Evolutionary conservation across 257 asterid species (phyloP).

Genomic region (Nicotiana paniculata): DNA sequence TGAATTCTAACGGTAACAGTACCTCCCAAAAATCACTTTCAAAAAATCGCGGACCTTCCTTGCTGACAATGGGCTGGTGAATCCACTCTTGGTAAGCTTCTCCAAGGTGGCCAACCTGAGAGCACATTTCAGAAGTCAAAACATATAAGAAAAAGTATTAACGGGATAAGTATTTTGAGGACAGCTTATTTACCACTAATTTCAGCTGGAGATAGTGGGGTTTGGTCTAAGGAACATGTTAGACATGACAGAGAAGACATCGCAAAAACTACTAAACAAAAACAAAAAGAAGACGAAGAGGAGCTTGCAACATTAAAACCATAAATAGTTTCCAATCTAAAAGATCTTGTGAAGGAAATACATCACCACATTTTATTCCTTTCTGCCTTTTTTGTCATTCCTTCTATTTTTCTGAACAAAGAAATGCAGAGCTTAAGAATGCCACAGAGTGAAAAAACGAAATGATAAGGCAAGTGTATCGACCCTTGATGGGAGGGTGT

Average conservation of each 20-base stretch:
- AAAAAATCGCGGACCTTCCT: conserved; percentile 59
- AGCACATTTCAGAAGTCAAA: conserved; percentile 2
- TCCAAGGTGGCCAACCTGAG: conserved; percentile 84
- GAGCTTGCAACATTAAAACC: not conserved
- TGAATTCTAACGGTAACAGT: not conserved
- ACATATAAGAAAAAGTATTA: not conserved
- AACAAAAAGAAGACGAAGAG: not conserved
- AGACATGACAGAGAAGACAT: not conserved
- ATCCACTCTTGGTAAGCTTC: conserved; percentile 72
- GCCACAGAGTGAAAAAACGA: not conserved
- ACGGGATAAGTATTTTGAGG: not conserved
- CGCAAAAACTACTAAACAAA: not conserved
- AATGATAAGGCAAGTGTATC: not conserved
- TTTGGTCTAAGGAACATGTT: not conserved
- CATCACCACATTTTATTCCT: not conserved
- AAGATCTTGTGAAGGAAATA: not conserved
- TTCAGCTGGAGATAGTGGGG: not conserved
- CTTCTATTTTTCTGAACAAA: not conserved
- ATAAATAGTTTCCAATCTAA: not conserved
- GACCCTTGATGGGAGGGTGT: no score
- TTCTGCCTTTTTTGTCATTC: not conserved
- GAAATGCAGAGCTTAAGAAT: not conserved
- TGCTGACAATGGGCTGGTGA: conserved; percentile 60
- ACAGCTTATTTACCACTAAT: not conserved
- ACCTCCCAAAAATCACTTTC: conserved; percentile 49